These are phyloP conservation scores for Eragrostis nindensis DNA, from an alignment of 176 grass and related monocot genomes.

Conservation along the genomic window DNA sequence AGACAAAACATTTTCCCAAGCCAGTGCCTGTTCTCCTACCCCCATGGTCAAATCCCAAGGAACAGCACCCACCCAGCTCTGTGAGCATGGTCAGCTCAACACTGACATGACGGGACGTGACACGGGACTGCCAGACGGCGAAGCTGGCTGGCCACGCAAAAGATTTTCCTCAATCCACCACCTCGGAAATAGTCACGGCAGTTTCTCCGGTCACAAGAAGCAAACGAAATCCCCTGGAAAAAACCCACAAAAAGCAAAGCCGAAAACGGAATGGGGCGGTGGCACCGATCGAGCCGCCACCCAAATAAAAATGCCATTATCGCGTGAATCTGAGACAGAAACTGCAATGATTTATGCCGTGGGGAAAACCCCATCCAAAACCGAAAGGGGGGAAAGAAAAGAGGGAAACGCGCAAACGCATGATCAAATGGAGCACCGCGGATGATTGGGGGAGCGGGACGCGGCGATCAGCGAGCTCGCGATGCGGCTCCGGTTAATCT, in stretches of 20 bases:
- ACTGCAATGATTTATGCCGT: neutral
- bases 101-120: neutral
- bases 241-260: neutral
- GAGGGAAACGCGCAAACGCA: neutral
- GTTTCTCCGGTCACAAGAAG: neutral
- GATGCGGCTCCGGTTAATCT: neutral
- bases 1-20: neutral
- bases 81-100: neutral
- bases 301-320: neutral
- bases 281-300: neutral
- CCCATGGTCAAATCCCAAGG: conserved; percentile 20
- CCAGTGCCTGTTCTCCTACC: neutral
- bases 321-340: neutral
- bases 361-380: neutral
- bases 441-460: neutral
- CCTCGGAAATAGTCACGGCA: conserved; percentile 1
- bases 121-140: neutral
- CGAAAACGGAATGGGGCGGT: neutral
- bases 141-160: conserved; percentile 13
- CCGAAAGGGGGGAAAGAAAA: neutral
- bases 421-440: neutral
- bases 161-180: conserved; percentile 14
- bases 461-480: neutral
- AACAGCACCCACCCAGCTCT: neutral
- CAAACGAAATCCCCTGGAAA: conserved; percentile 13